Evolutionary conservation across 305 asterid genomes (phyloP), one percentile per base, ranked within the genome.

Genomic region (Fraxinus angustifolia): DNA sequence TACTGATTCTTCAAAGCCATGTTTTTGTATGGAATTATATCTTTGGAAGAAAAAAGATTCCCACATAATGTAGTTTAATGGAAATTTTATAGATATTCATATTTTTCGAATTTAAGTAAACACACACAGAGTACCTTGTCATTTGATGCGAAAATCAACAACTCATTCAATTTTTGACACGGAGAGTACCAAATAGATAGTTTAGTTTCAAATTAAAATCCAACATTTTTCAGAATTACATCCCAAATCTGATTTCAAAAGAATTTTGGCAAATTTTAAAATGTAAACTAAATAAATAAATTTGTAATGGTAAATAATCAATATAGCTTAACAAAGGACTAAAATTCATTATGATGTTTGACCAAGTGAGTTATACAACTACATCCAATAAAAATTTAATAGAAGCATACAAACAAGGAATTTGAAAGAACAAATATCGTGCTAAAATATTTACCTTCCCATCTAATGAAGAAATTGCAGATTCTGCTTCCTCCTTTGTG

Each of bases 401-500:
- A 34, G 53, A 75, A 78, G 65, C 31, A 75, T 28, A 72, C 2
- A 58, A 36, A 48, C 0, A 23, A 67, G 11, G 80, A 48, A 75
- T n/a, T 11, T 12, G 4, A 56, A 23, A 38, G 72, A 77, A 75
- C 8, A 1, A 31, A 83, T 77, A 75, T 76, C 42, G 12, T 50
- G 65, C 8, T 33, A 58, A 6, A 33, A 70, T 36, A 78, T 31
- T 84, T 81, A 95, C 99, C 97, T 90, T 90, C 83, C 98, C 98
- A 28, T 92, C 90, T 65, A 90, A 83, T 80, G 80, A 84, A 77
- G 93, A 85, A 76, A 93, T 81, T 38, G 98, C 98, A 84, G 93
- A 87, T 80, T 92, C 94, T 10, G 98, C 98, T 88, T 92, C 97
- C 86, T 90, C 98, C 89, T 86, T 90, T 17, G 97, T 89, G 30